Percentiles rank a stretch among this genome's conserved stretches.
These are phyloP conservation scores for Coemansia sp. DNA, from an alignment of 192 early-diverging fungal species.

Conservation along the genomic window DNA sequence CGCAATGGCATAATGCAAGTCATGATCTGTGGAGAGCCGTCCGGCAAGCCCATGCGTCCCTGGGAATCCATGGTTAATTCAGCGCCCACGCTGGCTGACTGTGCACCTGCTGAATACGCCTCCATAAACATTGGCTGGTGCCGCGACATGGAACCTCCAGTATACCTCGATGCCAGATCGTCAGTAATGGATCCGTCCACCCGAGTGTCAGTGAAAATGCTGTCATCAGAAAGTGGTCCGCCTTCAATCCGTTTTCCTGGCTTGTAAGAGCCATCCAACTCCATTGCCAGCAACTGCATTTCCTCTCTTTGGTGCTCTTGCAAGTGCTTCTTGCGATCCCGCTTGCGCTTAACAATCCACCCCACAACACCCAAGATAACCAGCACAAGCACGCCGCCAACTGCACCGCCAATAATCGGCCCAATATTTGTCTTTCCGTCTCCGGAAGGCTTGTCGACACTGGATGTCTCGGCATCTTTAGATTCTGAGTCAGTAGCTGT, in stretches of 20 bases:
- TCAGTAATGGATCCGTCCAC: slow-evolving; percentile 33
- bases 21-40: slow-evolving; percentile 40
- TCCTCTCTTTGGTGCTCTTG: slow-evolving; percentile 48
- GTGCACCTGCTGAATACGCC: slow-evolving; percentile 8
- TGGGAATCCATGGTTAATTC: slow-evolving; percentile 51
- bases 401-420: slow-evolving; percentile 33
- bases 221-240: slow-evolving; percentile 19
- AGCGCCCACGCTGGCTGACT: slow-evolving; percentile 20
- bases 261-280: slow-evolving; percentile 47
- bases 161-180: slow-evolving; percentile 46
- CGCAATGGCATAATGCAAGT: slow-evolving; percentile 34
- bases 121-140: slow-evolving; percentile 27
- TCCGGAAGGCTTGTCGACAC: background rate
- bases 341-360: slow-evolving; percentile 38
- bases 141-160: slow-evolving; percentile 27
- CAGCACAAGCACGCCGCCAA: slow-evolving; percentile 25
- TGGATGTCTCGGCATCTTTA: background rate
- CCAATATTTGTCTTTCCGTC: slow-evolving; percentile 21
- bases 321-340: slow-evolving; percentile 33
- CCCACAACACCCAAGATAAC: slow-evolving; percentile 19
- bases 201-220: slow-evolving; percentile 16
- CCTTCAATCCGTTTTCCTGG: slow-evolving; percentile 18
- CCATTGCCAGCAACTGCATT: slow-evolving; percentile 47
- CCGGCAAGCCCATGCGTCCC: slow-evolving; percentile 41
- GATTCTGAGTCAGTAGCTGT: background rate